Conservation (phyloP, 345 rosid genomes). For the Gossypium raimondii region DNA sequence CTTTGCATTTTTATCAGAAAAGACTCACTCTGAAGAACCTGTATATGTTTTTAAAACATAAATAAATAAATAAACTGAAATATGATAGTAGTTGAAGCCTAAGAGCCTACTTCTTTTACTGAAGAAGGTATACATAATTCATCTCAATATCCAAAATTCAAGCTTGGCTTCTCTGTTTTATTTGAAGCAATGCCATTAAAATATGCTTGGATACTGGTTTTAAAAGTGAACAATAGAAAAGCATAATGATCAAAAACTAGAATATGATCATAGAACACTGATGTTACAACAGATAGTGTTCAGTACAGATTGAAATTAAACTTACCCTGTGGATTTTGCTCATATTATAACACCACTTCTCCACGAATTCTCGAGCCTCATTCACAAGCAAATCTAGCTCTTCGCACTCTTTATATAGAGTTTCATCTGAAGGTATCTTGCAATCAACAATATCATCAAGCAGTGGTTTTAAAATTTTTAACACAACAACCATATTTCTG, state of each 20-base stretch:
- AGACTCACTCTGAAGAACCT: conserved; percentile 61
- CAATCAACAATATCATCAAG: conserved; percentile 74
- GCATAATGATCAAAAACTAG: neutral
- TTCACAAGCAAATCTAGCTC: conserved; percentile 66
- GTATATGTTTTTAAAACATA: neutral
- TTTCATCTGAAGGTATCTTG: conserved; percentile 44
- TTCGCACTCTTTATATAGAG: conserved; percentile 59
- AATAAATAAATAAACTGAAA: neutral
- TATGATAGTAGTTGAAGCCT: neutral
- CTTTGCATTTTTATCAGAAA: conserved; percentile 50
- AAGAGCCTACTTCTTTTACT: neutral
- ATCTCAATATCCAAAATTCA: neutral
- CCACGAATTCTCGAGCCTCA: conserved; percentile 72
- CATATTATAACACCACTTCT: conserved; percentile 65
- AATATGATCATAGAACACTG: neutral
- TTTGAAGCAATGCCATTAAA: neutral
- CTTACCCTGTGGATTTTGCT: conserved; percentile 82
- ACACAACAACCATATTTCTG: conserved; percentile 43
- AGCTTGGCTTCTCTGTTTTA: neutral
- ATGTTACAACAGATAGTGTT: neutral
- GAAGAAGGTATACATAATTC: neutral
- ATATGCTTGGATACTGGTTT: neutral
- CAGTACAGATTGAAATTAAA: conserved; percentile 12
- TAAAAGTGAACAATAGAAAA: neutral
- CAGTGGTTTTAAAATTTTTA: conserved; percentile 69